Base-by-base conservation (phyloP, 805 yeast genomes). In the Kazachstania psychrophila region DNA sequence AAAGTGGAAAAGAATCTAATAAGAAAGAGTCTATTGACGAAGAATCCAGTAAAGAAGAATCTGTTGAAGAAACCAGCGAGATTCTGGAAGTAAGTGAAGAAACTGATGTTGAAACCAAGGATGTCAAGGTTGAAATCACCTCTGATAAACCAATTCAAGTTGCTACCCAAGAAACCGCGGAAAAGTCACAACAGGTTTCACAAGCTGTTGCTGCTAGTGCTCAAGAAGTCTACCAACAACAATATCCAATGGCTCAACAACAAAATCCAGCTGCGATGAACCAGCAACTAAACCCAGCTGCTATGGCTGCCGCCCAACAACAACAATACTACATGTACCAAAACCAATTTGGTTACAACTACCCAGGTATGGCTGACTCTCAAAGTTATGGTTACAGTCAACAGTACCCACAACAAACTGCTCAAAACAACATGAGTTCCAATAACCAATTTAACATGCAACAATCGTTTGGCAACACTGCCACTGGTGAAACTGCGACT, bases 271-370 rank as follows among this genome's bases (percentile, higher is more conserved):
- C 33, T 15, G 26, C 23, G 18, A 16, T 4, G 13, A 36, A 56
- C 51, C 39, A 49, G 40, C 32, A 52, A 47, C 39, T 46, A 41
- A 35, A 44, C 35, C 36, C 48, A 33, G 34, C 56, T 40, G 46
- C 48, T 23, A 45, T 48, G 13, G 49, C 49, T 28, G 54, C 57
- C 13, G 51, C 58, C 31, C 57, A 52, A 40, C 60, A 54, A 38
- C 61, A 54, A 39, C 61, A 56, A 37, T 56, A 55, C 39, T 56
- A 55, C 42, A 52, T 55, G 60, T 56, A 55, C 34, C 60, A 54
- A 41, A 54, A 54, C 40, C 58, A 54, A 38, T 55, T 52, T 39
- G 56, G 58, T 30, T 55, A 56, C 44, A 50, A 54, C 13, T 55
- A 56, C 42, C 61, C 61, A 28, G 59, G 56, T 30, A 56, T 56